Conservation (phyloP, 83 land plant species). For the Thuja plicata region DNA sequence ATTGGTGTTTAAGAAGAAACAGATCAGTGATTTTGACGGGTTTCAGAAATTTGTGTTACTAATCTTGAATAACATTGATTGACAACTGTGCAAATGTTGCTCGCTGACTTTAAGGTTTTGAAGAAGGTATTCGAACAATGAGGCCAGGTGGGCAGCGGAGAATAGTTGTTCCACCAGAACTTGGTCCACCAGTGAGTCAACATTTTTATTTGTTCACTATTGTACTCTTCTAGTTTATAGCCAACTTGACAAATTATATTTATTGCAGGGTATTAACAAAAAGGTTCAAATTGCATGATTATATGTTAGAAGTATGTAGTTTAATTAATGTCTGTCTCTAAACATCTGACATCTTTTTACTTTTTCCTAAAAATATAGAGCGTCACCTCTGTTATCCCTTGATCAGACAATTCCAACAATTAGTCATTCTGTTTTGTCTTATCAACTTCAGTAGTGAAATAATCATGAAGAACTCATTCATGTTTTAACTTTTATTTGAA, state of each 20-base stretch:
- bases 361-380: background rate
- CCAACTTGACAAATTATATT: background rate
- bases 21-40: background rate
- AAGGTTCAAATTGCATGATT: background rate
- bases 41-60: conserved; percentile 6
- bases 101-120: conserved; percentile 61
- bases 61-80: background rate
- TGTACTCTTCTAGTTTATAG: background rate
- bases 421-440: background rate
- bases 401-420: background rate
- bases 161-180: conserved; percentile 93
- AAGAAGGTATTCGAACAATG: conserved; percentile 88
- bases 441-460: background rate
- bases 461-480: background rate
- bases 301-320: background rate
- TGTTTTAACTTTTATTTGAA: background rate
- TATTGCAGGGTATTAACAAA: background rate
- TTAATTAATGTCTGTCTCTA: background rate
- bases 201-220: background rate
- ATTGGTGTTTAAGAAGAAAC: conserved; percentile 12
- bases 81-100: background rate
- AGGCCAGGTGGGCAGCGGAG: conserved; percentile 91
- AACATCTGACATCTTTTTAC: background rate
- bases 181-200: conserved; percentile 90
- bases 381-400: background rate